Evolutionary conservation across 176 grass and related monocot genomes (phyloP).

Genomic region (Sorghum bicolor): Sorghum_bicolor_NCBIv3 NC_012873.2:67935001-67935500

Average conservation of each 20-base stretch:
- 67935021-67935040: not conserved
- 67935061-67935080: constrained; percentile 62
- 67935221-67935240: not conserved
- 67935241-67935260: constrained; percentile 1
- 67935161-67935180: constrained; percentile 45
- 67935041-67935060: not conserved
- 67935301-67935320: not conserved
- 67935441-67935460: constrained; percentile 2
- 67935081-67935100: constrained; percentile 97
- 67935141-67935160: constrained; percentile 78
- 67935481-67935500: constrained; percentile 16
- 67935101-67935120: constrained; percentile 84
- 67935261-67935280: constrained; percentile 1
- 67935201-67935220: constrained; percentile 6
- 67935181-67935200: not conserved
- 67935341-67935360: not conserved
- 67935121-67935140: constrained; percentile 58
- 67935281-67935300: not conserved
- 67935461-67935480: constrained; percentile 1
- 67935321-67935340: not conserved
- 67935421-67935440: constrained; percentile 1
- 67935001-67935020: not conserved
- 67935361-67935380: constrained; percentile 2
- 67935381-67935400: not conserved
- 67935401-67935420: not conserved